Evolutionary conservation across 1,284 basidiomycete genomes (phyloP).

Genomic region (Rhodofomes roseus): DNA sequence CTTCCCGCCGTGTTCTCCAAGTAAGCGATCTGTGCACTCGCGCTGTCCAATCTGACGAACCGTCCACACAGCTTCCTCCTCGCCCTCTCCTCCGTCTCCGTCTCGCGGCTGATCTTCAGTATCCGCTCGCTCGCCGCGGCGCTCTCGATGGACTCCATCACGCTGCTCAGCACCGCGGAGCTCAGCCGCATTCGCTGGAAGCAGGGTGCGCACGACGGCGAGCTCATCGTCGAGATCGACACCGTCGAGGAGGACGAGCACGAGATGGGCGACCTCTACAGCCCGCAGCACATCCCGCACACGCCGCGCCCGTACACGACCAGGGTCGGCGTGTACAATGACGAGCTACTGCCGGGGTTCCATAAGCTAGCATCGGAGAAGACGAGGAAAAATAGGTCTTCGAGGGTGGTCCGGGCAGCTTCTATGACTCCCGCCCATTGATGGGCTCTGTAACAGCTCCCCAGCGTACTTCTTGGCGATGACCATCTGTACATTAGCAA

Average conservation of each 20-base stretch:
- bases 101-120: constrained; percentile 30
- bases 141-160: constrained; percentile 22
- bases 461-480: neutral
- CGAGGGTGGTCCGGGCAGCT: neutral
- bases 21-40: constrained; percentile 7
- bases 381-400: neutral
- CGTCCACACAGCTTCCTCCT: constrained; percentile 18
- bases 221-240: constrained; percentile 27
- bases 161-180: constrained; percentile 30
- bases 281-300: neutral
- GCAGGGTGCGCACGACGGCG: constrained; percentile 16
- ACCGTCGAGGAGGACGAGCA: constrained; percentile 13
- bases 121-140: constrained; percentile 28
- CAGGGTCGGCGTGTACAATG: constrained; percentile 16
- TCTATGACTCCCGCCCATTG: neutral
- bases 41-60: neutral
- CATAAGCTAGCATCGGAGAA: constrained; percentile 3
- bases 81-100: constrained; percentile 20
- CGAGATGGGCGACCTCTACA: constrained; percentile 10
- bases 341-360: constrained; percentile 14
- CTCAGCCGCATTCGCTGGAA: constrained; percentile 27
- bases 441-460: neutral
- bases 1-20: constrained; percentile 23
- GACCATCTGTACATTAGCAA: neutral
- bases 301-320: constrained; percentile 11